These are phyloP conservation scores for Penicillium riverlandense DNA, from an alignment of 495 filamentous ascomycete species.

Conservation along the genomic window DNA sequence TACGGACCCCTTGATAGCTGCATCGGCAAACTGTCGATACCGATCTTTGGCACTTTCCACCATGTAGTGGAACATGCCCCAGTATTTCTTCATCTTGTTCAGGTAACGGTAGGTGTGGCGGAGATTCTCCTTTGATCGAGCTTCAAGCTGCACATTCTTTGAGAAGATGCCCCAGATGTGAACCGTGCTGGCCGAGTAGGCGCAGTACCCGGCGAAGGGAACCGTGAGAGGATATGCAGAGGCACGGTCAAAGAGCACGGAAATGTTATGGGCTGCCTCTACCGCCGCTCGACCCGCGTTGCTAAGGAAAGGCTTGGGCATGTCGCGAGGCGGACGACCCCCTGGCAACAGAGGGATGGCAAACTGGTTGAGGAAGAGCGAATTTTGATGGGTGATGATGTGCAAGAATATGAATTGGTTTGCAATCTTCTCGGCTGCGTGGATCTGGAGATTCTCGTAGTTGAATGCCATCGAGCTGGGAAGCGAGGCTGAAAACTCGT, in stretches of 20 bases:
- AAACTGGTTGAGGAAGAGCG: constrained; percentile 85
- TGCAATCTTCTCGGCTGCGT: constrained; percentile 74
- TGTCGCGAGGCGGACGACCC: constrained; percentile 59
- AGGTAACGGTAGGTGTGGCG: constrained; percentile 84
- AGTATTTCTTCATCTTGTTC: constrained; percentile 90
- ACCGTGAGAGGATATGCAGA: constrained; percentile 75
- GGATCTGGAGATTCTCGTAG: constrained; percentile 74
- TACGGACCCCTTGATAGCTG: constrained; percentile 42
- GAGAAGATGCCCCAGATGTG: constrained; percentile 92
- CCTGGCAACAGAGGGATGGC: constrained; percentile 68
- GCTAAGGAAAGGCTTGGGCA: constrained; percentile 72
- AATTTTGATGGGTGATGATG: constrained; percentile 80
- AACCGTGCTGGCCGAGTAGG: constrained; percentile 85
- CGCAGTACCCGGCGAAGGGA: constrained; percentile 91
- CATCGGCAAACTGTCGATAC: constrained; percentile 80
- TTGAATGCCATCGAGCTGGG: constrained; percentile 67
- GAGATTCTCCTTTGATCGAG: constrained; percentile 76
- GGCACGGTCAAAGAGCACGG: constrained; percentile 71
- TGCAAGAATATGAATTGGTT: constrained; percentile 96
- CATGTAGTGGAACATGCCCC: constrained; percentile 98
- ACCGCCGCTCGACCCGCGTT: constrained; percentile 71
- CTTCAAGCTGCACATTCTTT: constrained; percentile 65
- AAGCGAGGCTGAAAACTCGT: constrained; percentile 61
- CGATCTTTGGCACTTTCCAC: constrained; percentile 87
- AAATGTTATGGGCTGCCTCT: constrained; percentile 85